Conservation (phyloP, 106 monocot genomes). For the Acanthochlamys bracteata region DNA sequence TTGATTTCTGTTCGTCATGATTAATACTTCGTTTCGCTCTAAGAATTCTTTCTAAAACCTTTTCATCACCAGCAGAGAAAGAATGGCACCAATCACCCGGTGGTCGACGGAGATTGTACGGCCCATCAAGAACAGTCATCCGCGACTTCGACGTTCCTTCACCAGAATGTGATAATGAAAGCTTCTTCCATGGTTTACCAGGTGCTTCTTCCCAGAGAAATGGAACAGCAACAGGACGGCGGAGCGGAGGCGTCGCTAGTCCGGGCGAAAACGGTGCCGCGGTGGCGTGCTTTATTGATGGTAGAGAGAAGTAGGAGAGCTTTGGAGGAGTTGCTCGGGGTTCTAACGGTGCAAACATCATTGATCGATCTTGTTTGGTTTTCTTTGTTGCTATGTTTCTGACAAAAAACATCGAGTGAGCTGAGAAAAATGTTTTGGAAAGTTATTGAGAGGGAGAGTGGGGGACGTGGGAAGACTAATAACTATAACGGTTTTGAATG, state of each 20-base stretch:
- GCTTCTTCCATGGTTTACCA: constrained; percentile 23
- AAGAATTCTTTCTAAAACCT: neutral
- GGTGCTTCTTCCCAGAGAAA: constrained; percentile 56
- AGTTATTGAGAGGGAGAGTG: no score
- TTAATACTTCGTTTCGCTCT: neutral
- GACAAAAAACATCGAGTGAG: no score
- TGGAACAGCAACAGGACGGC: constrained; percentile 26
- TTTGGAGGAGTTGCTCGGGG: constrained; percentile 15
- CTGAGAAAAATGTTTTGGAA: no score
- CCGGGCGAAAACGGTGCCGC: constrained; percentile 5
- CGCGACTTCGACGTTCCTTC: constrained; percentile 5
- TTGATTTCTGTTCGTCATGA: no score
- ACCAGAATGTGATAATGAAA: constrained; percentile 16
- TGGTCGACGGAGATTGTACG: neutral
- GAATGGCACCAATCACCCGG: neutral
- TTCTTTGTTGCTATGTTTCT: no score
- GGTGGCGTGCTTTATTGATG: constrained; percentile 3
- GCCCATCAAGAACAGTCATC: constrained; percentile 18
- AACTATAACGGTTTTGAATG: no score
- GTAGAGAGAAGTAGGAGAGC: constrained; percentile 19
- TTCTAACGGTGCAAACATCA: neutral
- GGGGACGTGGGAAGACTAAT: no score
- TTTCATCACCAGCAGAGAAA: constrained; percentile 7
- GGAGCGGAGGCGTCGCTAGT: constrained; percentile 26
- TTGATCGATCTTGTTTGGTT: no score